phyloP scores from a whole-genome alignment of 208 protist species.

The Wallacemonas sp. region DNA sequence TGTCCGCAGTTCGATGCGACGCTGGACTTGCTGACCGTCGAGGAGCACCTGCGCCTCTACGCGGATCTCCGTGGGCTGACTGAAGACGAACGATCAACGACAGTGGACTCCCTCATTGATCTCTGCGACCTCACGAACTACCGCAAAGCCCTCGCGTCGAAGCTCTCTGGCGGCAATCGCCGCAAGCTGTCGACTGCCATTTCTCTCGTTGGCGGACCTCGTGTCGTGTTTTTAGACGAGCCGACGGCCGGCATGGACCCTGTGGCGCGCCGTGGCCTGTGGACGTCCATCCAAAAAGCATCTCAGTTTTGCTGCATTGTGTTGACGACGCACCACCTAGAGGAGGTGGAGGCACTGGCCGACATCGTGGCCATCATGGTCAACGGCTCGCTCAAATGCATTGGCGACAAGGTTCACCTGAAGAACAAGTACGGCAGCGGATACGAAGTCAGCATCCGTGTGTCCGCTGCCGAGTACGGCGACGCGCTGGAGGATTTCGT shows the following conservation, averaged over 20 bases:
- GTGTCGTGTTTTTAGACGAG: conserved; percentile 74
- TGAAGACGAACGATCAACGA: conserved; percentile 1
- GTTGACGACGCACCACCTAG: conserved; percentile 88
- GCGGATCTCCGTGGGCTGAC: conserved; percentile 57
- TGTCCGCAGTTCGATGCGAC: conserved; percentile 92
- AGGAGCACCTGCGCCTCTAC: conserved; percentile 56
- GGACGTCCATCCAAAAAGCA: conserved; percentile 49
- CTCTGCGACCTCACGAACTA: conserved; percentile 75
- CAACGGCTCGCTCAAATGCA: conserved; percentile 61
- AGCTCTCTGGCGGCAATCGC: conserved; percentile 68
- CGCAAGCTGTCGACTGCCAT: conserved; percentile 70
- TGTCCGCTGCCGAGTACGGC: conserved; percentile 10
- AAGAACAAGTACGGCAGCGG: conserved; percentile 63
- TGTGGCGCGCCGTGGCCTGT: conserved; percentile 51
- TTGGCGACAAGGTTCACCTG: conserved; percentile 74
- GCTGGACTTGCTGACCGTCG: conserved; percentile 75
- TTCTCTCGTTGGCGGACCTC: conserved; percentile 62
- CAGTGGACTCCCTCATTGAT: conserved; percentile 46
- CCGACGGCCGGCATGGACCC: conserved; percentile 81
- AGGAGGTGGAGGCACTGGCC: conserved; percentile 80
- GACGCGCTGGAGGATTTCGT: conserved; percentile 26
- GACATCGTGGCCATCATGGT: conserved; percentile 74
- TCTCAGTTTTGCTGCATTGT: conserved; percentile 46
- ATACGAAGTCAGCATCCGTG: conserved; percentile 34
- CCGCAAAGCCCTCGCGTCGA: conserved; percentile 12